Evolutionary conservation across 257 asterid genomes (phyloP), one percentile per base, ranked within the genome.

Genomic region (Scutellaria barbata): DNA sequence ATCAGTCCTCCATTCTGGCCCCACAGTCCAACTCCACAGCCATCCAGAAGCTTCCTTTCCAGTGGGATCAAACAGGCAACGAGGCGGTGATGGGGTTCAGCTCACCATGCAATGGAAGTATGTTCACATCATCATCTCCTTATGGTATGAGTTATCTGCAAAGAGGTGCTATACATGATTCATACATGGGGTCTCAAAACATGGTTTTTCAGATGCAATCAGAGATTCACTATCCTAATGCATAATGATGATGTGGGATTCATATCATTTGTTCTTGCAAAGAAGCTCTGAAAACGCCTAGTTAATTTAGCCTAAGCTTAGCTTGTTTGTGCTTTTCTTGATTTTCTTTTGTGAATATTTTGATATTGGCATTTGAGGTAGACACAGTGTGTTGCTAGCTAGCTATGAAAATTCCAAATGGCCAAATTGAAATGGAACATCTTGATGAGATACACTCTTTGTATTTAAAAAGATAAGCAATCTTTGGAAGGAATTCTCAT

Each of bases 161-260:
- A 69, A 81, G 89, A 71, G 87, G 81, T 66, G 77, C 61, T 14
- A 20, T 80, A 63, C 85, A 67, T 22, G 89, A 85, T 12, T 59
- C 90, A 5, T 83, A 69, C 51, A 69, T 87, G 78, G 95, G 90
- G 39, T 72, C 89, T 45, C 96, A 86, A 54, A 85, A 81, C 64
- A 61, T 78, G 82, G 78, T 61, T n/a, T 86, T 87, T 79, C 92
- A 82, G 89, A 84, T 90, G 85, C 92, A 88, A 71, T 55, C 94
- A 2, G 82, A 85, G 72, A 76, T 85, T 74, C 90, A 81, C 51
- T 87, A 81, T 57, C 90, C 86, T 50, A 84, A 84, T 72, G 86
- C 90, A 66, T 88, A 89, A 84, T 68, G 55, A 84, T 68, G 55
- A 85, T 69, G 55, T 17, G 14, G 42, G 6, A 14, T 68, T 45